Base-by-base conservation (phyloP, 2,329 filamentous ascomycete genomes). In the Cercospora zeae-maydis region DNA sequence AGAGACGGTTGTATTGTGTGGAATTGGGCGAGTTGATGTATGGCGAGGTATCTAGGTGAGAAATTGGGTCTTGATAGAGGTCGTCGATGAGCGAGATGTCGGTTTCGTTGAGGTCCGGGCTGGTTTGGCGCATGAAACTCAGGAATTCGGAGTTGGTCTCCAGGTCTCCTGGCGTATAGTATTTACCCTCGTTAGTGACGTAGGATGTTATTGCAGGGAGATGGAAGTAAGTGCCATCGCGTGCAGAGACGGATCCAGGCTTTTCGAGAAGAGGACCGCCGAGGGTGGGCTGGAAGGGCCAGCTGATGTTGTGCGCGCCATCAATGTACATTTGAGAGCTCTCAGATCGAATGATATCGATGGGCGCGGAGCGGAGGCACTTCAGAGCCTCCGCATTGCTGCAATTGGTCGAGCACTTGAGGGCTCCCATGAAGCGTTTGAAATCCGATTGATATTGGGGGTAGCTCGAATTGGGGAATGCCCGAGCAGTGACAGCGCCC, bases 201-300 rank as follows among this genome's bases (percentile, higher is more conserved):
- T 87, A 91, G 7, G 88, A 88, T 0, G 87, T 89, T 45, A 91
- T 76, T 52, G 91, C 81, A 4, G 86, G 84, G 5, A 88, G 78
- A 65, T 80, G 79, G 65, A 87, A 79, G 71, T 81, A 84, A 13
- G 34, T 64, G 63, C 56, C 65, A 66, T 52, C 62, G 31, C 39
- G 66, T 36, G 30, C 52, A 61, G 31, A 58, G 36, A 61, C 52
- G 51, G 52, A 52, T 31, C 27, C 79, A 82, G 47, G 79, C 79
- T 53, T 78, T 82, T 8, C 74, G 78, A 21, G 77, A 80, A 71
- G 78, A 74, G 1, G 82, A 84, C 61, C 77, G 76, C 10, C 11
- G 77, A 63, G 61, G 7, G 58, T 61, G n/a, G 61, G 61, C 33
- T 65, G 63, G 36, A 65, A 65, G 3, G 63, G 63, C 63, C 63